These are phyloP conservation scores for Cyberlindnera misumaiensis DNA, from an alignment of 805 yeast genomes.

Conservation along the genomic window DNA sequence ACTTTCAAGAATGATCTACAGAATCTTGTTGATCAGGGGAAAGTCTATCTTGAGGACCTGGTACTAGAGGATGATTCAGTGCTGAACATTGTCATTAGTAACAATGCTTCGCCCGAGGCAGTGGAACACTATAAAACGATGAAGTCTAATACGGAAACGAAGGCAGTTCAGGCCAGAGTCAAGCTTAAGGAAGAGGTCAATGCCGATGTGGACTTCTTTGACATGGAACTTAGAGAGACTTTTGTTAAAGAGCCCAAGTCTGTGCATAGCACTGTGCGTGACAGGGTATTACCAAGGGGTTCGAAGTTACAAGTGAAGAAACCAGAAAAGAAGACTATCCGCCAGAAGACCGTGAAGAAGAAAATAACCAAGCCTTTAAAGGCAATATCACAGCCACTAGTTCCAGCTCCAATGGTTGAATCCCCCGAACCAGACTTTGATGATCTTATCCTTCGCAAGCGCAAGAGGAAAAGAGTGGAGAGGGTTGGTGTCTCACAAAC, in stretches of 20 bases:
- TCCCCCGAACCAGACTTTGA: neutral
- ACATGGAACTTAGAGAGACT: conserved; percentile 16
- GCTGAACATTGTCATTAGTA: conserved; percentile 19
- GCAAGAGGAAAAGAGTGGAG: neutral
- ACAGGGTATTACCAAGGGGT: neutral
- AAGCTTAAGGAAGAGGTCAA: conserved; percentile 13
- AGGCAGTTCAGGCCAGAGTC: neutral
- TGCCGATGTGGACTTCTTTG: conserved; percentile 22
- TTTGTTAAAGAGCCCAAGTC: conserved; percentile 6
- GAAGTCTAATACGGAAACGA: neutral
- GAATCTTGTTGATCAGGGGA: conserved; percentile 27
- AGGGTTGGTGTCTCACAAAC: neutral
- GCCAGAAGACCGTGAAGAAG: conserved; percentile 1
- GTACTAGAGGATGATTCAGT: conserved; percentile 18
- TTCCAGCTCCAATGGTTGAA: neutral
- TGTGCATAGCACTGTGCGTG: neutral
- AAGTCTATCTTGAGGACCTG: conserved; percentile 19
- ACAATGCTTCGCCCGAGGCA: conserved; percentile 12
- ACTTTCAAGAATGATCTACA: conserved; percentile 43
- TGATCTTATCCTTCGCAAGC: neutral
- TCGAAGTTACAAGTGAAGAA: conserved; percentile 1
- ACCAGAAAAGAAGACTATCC: conserved; percentile 2
- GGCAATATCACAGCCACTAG: neutral
- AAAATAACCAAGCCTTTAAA: neutral
- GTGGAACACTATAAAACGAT: conserved; percentile 4